A percentile compares a stretch with the other conserved stretches of the same genome.
Conservation (phyloP, 441 rosid genomes). For the Brassica balearica region DNA sequence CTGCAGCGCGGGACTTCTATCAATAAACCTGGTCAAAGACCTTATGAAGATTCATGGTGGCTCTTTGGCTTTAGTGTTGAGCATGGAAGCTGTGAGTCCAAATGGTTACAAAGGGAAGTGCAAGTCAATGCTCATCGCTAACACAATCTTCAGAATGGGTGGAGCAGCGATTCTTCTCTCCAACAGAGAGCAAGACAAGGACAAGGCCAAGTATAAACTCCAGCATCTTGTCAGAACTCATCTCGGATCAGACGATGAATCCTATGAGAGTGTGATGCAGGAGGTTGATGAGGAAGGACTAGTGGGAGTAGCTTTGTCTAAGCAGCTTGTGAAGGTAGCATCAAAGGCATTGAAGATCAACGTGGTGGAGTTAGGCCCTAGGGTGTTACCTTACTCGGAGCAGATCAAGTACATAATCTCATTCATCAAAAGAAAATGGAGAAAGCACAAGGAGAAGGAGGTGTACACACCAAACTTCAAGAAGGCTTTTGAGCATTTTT, state of each 20-base stretch:
- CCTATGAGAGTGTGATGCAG: conserved; percentile 58
- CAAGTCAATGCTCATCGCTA: conserved; percentile 68
- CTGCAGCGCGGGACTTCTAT: conserved; percentile 60
- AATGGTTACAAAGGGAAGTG: conserved; percentile 55
- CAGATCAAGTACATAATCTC: conserved; percentile 55
- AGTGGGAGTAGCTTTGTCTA: conserved; percentile 64
- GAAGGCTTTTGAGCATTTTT: conserved; percentile 74
- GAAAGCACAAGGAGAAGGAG: conserved; percentile 41
- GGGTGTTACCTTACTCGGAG: conserved; percentile 59
- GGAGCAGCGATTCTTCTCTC: conserved; percentile 69
- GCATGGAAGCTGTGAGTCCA: conserved; percentile 66
- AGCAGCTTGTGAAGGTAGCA: conserved; percentile 57
- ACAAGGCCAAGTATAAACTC: conserved; percentile 59
- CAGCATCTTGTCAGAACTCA: conserved; percentile 69
- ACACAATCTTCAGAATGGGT: conserved; percentile 71
- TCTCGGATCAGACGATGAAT: conserved; percentile 55
- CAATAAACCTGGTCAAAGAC: conserved; percentile 54
- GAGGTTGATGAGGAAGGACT: conserved; percentile 56
- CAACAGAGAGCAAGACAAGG: conserved; percentile 58
- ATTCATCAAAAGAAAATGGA: conserved; percentile 35
- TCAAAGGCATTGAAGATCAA: conserved; percentile 59
- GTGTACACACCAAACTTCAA: conserved; percentile 58
- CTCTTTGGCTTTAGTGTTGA: conserved; percentile 60
- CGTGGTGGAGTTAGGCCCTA: conserved; percentile 59
- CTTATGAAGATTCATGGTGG: conserved; percentile 54